Conservation (phyloP, 106 monocot genomes). For the Amphibolis antarctica region DNA sequence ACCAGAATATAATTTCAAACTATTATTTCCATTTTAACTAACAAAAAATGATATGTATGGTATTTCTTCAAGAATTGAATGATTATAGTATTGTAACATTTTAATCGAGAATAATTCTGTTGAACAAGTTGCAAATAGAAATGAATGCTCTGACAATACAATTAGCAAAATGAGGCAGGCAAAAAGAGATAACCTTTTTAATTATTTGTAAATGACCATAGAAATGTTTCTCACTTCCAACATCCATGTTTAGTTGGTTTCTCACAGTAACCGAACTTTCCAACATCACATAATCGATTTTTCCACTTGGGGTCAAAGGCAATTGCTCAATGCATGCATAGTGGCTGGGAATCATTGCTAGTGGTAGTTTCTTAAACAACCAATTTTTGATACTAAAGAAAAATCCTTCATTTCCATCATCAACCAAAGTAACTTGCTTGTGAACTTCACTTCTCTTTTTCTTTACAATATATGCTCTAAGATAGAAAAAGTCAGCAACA, state of each 20-base stretch:
- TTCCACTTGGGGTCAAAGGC: slow-evolving; percentile 56
- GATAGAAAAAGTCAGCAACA: slow-evolving; percentile 11
- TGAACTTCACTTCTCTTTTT: slow-evolving; percentile 2
- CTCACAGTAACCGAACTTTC: slow-evolving; percentile 16
- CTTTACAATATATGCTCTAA: slow-evolving; percentile 51
- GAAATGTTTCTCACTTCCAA: slow-evolving; percentile 5
- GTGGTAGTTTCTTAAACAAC: slow-evolving; percentile 55
- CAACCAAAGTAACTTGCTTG: slow-evolving; percentile 1
- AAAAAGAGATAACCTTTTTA: slow-evolving; percentile 36
- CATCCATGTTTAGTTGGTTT: slow-evolving; percentile 6
- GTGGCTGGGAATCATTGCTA: slow-evolving; percentile 50
- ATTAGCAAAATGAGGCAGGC: not conserved
- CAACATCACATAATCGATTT: slow-evolving; percentile 59
- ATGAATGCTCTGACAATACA: not conserved
- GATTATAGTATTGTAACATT: too few relatives aligned
- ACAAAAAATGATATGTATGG: too few relatives aligned
- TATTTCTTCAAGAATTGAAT: too few relatives aligned
- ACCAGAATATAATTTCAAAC: too few relatives aligned
- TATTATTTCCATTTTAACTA: too few relatives aligned
- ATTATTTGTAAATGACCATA: slow-evolving; percentile 39
- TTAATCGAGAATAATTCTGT: too few relatives aligned
- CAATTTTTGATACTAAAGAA: slow-evolving; percentile 41
- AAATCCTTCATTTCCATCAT: slow-evolving; percentile 13
- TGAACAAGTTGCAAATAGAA: too few relatives aligned
- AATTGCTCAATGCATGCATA: slow-evolving; percentile 32